These are phyloP conservation scores for Stevia rebaudiana DNA, from an alignment of 140 eudicot species.

Conservation along the genomic window DNA sequence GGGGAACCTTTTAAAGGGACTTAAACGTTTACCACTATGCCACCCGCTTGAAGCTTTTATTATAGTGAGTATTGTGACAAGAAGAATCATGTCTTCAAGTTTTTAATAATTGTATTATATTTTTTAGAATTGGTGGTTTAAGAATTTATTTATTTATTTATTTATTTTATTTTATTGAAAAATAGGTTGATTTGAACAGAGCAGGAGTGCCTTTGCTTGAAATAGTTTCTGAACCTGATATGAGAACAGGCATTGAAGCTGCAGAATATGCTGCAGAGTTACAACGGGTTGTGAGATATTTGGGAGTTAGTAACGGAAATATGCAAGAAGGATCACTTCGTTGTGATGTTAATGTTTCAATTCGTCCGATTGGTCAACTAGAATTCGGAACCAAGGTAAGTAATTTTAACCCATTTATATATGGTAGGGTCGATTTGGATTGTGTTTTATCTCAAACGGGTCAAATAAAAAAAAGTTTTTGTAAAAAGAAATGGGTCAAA, in stretches of 20 bases:
- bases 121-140: neutral
- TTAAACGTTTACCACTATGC: too few species aligned
- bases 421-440: neutral
- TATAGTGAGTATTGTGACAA: neutral
- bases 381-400: conserved; percentile 91
- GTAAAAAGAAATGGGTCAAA: neutral
- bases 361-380: conserved; percentile 83
- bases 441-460: neutral
- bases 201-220: conserved; percentile 98
- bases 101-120: neutral
- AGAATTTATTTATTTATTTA: neutral
- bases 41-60: too few species aligned
- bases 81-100: neutral
- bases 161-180: too few species aligned
- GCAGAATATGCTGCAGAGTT: conserved; percentile 97
- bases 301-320: conserved; percentile 91
- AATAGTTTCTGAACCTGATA: conserved; percentile 97
- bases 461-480: neutral
- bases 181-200: conserved; percentile 91
- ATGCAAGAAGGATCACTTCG: conserved; percentile 99
- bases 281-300: conserved; percentile 87
- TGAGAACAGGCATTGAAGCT: conserved; percentile 92
- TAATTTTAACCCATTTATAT: neutral
- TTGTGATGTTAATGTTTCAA: conserved; percentile 91
- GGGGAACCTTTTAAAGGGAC: too few species aligned